These are phyloP conservation scores for Carex sylvatica DNA, from an alignment of 202 grass and related monocot genomes.

Conservation along the genomic window DNA sequence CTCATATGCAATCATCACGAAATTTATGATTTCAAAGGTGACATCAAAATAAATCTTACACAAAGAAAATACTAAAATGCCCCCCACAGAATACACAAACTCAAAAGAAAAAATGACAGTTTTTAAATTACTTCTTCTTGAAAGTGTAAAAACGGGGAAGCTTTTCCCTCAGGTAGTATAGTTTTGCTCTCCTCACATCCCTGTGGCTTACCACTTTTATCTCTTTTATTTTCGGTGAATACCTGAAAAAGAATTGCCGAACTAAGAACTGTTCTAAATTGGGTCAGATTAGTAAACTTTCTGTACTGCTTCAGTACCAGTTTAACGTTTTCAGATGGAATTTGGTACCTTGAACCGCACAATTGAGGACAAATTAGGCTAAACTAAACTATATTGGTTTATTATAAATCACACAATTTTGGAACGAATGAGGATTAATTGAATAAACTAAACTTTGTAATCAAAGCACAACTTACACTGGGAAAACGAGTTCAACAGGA, in stretches of 20 bases:
- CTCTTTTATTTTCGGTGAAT: conserved; percentile 93
- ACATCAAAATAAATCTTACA: conserved; percentile 10
- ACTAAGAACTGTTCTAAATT: background rate
- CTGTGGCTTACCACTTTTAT: conserved; percentile 91
- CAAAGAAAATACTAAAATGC: conserved; percentile 2
- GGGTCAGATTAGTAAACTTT: background rate
- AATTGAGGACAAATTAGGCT: background rate
- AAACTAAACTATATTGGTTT: background rate
- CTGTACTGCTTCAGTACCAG: background rate
- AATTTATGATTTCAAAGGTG: background rate
- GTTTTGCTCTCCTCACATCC: conserved; percentile 92
- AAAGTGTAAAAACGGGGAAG: conserved; percentile 95
- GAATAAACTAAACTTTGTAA: background rate
- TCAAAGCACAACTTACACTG: conserved; percentile 70
- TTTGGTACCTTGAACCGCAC: background rate
- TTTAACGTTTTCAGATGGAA: background rate
- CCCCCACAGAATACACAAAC: background rate
- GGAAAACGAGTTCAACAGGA: conserved; percentile 94
- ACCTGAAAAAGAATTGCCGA: conserved; percentile 43
- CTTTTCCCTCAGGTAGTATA: conserved; percentile 90
- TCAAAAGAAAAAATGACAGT: background rate
- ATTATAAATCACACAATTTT: background rate
- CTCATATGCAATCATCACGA: background rate
- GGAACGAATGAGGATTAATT: background rate
- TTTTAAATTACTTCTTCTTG: conserved; percentile 64